A percentile compares a stretch with the other conserved stretches of the same genome.
These are phyloP conservation scores for Herpetomonas muscarum DNA, from an alignment of 208 protist species.

Conservation along the genomic window DNA sequence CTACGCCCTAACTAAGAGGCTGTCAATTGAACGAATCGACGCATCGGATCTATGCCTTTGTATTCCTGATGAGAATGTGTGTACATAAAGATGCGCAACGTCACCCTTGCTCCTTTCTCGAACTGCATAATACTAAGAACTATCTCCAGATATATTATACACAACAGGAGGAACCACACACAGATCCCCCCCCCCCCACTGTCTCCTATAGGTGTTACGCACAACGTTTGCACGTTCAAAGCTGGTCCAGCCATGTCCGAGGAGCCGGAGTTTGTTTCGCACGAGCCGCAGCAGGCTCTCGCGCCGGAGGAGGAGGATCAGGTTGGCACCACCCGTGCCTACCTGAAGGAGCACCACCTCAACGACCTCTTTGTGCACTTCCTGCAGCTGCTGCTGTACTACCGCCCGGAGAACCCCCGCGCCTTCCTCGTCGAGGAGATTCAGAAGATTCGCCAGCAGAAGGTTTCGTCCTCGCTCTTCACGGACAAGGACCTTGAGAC, in stretches of 20 bases:
- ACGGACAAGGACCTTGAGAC: constrained; percentile 85
- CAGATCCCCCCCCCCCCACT: not conserved
- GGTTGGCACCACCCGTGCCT: constrained; percentile 36
- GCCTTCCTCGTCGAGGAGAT: constrained; percentile 77
- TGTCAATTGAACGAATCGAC: too few relatives aligned
- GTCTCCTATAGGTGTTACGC: too few relatives aligned
- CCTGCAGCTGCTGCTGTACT: constrained; percentile 81
- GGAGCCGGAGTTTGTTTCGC: too few relatives aligned
- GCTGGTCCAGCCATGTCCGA: too few relatives aligned
- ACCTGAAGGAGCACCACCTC: constrained; percentile 76
- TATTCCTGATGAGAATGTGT: too few relatives aligned
- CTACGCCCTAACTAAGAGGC: too few relatives aligned
- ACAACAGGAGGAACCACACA: not conserved
- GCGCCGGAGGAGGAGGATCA: constrained; percentile 21
- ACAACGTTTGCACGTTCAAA: too few relatives aligned
- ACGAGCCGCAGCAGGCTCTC: not conserved
- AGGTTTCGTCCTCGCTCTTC: constrained; percentile 69
- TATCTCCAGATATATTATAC: too few relatives aligned
- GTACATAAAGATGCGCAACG: too few relatives aligned
- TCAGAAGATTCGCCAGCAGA: constrained; percentile 53
- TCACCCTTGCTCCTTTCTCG: too few relatives aligned
- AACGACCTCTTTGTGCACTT: constrained; percentile 86
- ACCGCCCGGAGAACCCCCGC: constrained; percentile 76
- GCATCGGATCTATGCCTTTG: too few relatives aligned
- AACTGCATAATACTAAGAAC: too few relatives aligned